Conservation (phyloP, 23 red algal genomes). For the Gracilaria domingensis region DNA sequence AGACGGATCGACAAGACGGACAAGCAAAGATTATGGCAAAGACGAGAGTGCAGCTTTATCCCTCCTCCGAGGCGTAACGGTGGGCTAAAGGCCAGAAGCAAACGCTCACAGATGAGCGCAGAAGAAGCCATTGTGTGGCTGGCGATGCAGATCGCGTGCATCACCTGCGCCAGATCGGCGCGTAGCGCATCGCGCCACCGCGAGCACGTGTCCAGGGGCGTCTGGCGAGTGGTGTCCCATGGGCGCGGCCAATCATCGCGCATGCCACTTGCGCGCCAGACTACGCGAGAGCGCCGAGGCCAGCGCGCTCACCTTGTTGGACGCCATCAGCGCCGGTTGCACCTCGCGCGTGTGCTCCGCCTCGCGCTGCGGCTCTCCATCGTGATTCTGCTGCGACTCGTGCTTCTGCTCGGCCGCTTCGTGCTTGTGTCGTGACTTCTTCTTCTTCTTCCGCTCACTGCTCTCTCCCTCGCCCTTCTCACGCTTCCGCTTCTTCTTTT, state of each 20-base stretch:
- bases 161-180: constrained; percentile 15
- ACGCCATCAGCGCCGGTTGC: too few species aligned
- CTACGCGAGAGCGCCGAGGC: not conserved
- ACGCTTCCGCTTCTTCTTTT: constrained; percentile 28
- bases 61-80: not conserved
- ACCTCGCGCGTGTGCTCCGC: too few species aligned
- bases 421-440: constrained; percentile 1
- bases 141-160: constrained; percentile 23
- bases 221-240: too few species aligned
- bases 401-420: not conserved
- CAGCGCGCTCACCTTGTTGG: not conserved
- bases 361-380: not conserved
- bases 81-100: not conserved
- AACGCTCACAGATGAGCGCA: not conserved
- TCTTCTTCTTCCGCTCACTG: constrained; percentile 13
- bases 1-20: not conserved
- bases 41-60: constrained; percentile 11
- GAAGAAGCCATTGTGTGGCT: constrained; percentile 17
- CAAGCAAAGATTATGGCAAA: not conserved
- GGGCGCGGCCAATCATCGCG: not conserved
- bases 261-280: constrained; percentile 5
- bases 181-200: not conserved
- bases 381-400: not conserved
- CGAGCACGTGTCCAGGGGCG: constrained; percentile 8
- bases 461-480: not conserved